These are phyloP conservation scores for Hypoxylon rickii DNA, from an alignment of 495 filamentous ascomycete species.

Conservation along the genomic window DNA sequence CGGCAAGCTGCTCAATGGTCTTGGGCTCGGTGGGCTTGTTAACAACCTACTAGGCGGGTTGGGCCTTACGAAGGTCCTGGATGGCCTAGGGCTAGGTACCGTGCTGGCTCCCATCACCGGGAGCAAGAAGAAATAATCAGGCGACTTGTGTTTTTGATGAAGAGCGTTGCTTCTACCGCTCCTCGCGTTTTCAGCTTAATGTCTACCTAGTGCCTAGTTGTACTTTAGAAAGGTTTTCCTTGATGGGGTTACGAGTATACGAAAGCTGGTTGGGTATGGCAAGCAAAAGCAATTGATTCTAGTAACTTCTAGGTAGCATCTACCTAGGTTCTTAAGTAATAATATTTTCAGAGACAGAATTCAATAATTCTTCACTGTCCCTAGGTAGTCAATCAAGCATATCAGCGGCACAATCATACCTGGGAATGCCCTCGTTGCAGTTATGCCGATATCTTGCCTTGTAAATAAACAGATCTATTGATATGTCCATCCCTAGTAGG, in stretches of 20 bases:
- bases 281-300: slow-evolving; percentile 1
- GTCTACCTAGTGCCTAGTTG: too few species aligned
- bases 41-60: slow-evolving; percentile 79
- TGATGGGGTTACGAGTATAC: slow-evolving; percentile 2
- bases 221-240: too few species aligned
- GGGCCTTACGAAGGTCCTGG: slow-evolving; percentile 77
- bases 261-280: background rate
- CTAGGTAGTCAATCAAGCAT: too few species aligned
- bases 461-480: too few species aligned
- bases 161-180: too few species aligned
- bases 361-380: too few species aligned
- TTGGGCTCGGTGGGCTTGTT: slow-evolving; percentile 83
- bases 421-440: slow-evolving; percentile 7
- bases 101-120: slow-evolving; percentile 60
- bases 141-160: slow-evolving; percentile 3
- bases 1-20: slow-evolving; percentile 71
- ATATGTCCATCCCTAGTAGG: too few species aligned
- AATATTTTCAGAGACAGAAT: background rate
- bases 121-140: slow-evolving; percentile 44
- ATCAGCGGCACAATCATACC: too few species aligned
- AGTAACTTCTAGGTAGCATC: background rate
- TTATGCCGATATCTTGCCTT: too few species aligned
- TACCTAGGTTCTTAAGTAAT: background rate
- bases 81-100: slow-evolving; percentile 70
- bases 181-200: background rate